Percentiles rank a stretch among this genome's conserved stretches.
phyloP scores from a whole-genome alignment of 1,284 basidiomycete species.

The Puccinia hordei region DNA sequence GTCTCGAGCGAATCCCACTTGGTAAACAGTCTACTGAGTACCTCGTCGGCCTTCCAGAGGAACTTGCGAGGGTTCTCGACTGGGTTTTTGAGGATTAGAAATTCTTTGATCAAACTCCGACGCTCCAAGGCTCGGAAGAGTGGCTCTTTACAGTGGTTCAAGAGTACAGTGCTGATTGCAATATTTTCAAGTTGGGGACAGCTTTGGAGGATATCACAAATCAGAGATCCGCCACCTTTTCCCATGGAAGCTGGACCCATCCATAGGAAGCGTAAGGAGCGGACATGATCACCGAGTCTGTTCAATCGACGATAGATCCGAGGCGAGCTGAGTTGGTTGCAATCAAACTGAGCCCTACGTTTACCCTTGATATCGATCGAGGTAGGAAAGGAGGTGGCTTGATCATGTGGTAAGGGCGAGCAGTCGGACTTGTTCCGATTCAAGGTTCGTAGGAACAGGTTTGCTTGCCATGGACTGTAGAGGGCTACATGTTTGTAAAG shows the following conservation, averaged over 20 bases:
- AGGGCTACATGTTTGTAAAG: conserved; percentile 28
- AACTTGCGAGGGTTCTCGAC: conserved; percentile 5
- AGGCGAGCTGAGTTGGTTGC: background rate
- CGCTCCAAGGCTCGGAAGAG: conserved; percentile 28
- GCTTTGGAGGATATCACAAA: conserved; percentile 21
- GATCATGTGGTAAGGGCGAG: conserved; percentile 14
- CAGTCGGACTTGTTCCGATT: conserved; percentile 14
- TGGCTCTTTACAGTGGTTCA: conserved; percentile 33
- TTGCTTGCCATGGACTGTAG: conserved; percentile 27
- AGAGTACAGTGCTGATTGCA: conserved; percentile 17
- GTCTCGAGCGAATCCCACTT: conserved; percentile 30
- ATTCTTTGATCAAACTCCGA: conserved; percentile 20
- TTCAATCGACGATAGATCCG: conserved; percentile 27
- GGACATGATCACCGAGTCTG: conserved; percentile 32
- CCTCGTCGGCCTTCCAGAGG: conserved; percentile 23
- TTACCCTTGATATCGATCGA: conserved; percentile 29
- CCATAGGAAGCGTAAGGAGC: conserved; percentile 29
- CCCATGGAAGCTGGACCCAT: conserved; percentile 40
- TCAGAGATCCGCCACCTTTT: conserved; percentile 29
- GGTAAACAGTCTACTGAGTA: conserved; percentile 22
- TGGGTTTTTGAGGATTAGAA: conserved; percentile 13
- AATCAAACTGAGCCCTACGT: conserved; percentile 10
- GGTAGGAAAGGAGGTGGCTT: background rate
- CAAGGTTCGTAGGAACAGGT: conserved; percentile 28
- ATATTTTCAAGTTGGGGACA: conserved; percentile 28